These are phyloP conservation scores for Pseudozyma tsukubaensis DNA, from an alignment of 1,284 basidiomycete genomes.

Conservation along the genomic window DNA sequence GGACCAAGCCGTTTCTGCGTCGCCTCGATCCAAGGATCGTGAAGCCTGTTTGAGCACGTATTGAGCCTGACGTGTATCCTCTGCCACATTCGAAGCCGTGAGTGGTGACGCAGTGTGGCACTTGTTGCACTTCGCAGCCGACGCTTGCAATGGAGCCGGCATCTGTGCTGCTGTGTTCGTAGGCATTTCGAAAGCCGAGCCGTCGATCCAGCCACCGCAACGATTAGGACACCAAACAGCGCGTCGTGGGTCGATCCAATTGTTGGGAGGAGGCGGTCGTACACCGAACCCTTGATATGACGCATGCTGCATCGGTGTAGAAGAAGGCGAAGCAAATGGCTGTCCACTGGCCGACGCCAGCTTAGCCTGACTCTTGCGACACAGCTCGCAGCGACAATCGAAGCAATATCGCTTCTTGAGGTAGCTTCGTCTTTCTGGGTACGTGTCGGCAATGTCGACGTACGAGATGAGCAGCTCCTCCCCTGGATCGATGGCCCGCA, in stretches of 20 bases:
- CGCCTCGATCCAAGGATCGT: slow-evolving; percentile 65
- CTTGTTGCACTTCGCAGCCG: slow-evolving; percentile 33
- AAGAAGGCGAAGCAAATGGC: slow-evolving; percentile 29
- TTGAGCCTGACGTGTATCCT: slow-evolving; percentile 76
- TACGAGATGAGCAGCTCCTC: slow-evolving; percentile 76
- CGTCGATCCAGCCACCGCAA: slow-evolving; percentile 59
- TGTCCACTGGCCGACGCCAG: slow-evolving; percentile 14
- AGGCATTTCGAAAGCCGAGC: slow-evolving; percentile 70
- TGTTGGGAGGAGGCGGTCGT: slow-evolving; percentile 13
- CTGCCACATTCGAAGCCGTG: slow-evolving; percentile 72
- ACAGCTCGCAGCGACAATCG: slow-evolving; percentile 76
- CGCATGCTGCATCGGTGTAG: slow-evolving; percentile 20
- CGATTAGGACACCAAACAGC: slow-evolving; percentile 73
- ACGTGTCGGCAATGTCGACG: slow-evolving; percentile 80
- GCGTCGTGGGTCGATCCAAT: slow-evolving; percentile 76
- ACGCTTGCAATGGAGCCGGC: not conserved
- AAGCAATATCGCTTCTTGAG: slow-evolving; percentile 84
- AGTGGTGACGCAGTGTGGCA: slow-evolving; percentile 74
- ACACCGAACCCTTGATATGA: slow-evolving; percentile 21
- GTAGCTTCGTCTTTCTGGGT: slow-evolving; percentile 74
- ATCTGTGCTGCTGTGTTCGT: not conserved
- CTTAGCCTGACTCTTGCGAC: slow-evolving; percentile 70
- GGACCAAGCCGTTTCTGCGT: slow-evolving; percentile 72
- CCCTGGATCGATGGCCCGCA: slow-evolving; percentile 69
- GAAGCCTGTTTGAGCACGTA: slow-evolving; percentile 79